Conservation (phyloP, 257 asterid genomes). For the Henckelia pumila region DNA sequence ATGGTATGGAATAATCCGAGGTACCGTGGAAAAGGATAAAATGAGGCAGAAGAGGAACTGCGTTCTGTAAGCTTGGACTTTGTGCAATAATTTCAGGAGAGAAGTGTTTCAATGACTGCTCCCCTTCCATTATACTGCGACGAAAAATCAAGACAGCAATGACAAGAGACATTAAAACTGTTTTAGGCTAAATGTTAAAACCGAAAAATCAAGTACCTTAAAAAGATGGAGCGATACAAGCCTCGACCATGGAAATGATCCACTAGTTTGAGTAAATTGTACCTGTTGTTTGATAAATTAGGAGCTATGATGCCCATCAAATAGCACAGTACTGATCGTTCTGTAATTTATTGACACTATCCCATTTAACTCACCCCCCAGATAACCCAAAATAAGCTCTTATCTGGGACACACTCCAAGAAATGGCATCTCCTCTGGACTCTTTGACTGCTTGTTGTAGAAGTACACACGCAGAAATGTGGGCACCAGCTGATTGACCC, state of each 20-base stretch:
- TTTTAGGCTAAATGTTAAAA: background rate
- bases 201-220: constrained; percentile 50
- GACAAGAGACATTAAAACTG: constrained; percentile 4
- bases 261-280: constrained; percentile 71
- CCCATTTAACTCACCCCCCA: constrained; percentile 69
- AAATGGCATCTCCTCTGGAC: constrained; percentile 62
- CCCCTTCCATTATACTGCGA: constrained; percentile 95
- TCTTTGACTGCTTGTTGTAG: constrained; percentile 82
- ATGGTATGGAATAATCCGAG: constrained; percentile 76
- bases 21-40: constrained; percentile 81
- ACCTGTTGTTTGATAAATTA: constrained; percentile 45
- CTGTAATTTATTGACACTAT: constrained; percentile 12
- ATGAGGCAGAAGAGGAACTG: constrained; percentile 61
- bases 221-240: constrained; percentile 82
- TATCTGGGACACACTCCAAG: constrained; percentile 83
- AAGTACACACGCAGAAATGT: constrained; percentile 86
- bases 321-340: constrained; percentile 9
- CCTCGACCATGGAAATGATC: constrained; percentile 94
- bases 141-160: constrained; percentile 20
- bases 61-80: constrained; percentile 36
- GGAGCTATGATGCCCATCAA: constrained; percentile 6
- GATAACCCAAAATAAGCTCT: constrained; percentile 96
- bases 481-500: constrained; percentile 99
- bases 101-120: constrained; percentile 58
- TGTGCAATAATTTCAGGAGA: constrained; percentile 80